Percentiles rank a stretch among this genome's conserved stretches.
Conservation (phyloP, 352 stramenopile genomes). For the Phytophthora fragariae region DNA sequence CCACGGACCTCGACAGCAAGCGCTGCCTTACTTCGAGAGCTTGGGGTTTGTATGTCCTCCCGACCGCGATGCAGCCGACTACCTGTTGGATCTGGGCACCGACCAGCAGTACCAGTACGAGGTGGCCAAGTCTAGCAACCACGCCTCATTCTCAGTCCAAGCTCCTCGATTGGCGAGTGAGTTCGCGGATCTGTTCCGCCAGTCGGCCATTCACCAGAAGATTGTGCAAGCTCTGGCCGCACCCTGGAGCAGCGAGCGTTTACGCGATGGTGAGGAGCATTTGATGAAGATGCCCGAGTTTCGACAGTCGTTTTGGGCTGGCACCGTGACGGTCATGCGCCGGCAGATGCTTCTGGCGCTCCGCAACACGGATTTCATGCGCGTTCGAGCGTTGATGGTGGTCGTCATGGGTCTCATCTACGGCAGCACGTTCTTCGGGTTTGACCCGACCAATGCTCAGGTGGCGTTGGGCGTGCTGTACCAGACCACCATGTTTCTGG, state of each 20-base stretch:
- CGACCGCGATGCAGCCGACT: slow-evolving; percentile 45
- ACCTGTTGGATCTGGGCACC: slow-evolving; percentile 46
- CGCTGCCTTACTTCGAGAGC: slow-evolving; percentile 47
- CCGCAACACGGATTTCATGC: slow-evolving; percentile 29
- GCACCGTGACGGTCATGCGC: slow-evolving; percentile 39
- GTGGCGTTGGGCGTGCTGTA: slow-evolving; percentile 72
- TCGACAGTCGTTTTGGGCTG: slow-evolving; percentile 56
- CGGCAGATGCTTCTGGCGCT: slow-evolving; percentile 57
- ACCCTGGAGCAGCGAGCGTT: slow-evolving; percentile 6
- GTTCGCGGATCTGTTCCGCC: slow-evolving; percentile 17
- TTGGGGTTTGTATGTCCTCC: slow-evolving; percentile 55
- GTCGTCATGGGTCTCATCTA: slow-evolving; percentile 37
- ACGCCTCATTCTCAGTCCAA: slow-evolving; percentile 5
- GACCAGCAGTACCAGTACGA: slow-evolving; percentile 38
- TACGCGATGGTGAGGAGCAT: slow-evolving; percentile 11
- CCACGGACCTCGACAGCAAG: slow-evolving; percentile 41
- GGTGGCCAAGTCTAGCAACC: slow-evolving; percentile 15
- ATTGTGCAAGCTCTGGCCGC: slow-evolving; percentile 70
- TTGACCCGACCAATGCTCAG: slow-evolving; percentile 30
- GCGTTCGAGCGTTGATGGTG: slow-evolving; percentile 30
- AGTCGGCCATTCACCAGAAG: slow-evolving; percentile 35
- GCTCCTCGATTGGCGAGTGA: slow-evolving; percentile 22
- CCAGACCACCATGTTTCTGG: slow-evolving; percentile 68
- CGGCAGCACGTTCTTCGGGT: slow-evolving; percentile 29
- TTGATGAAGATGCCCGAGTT: slow-evolving; percentile 63